Conservation (phyloP, 2,329 filamentous ascomycete genomes). For the Scytalidium lignicola region DNA sequence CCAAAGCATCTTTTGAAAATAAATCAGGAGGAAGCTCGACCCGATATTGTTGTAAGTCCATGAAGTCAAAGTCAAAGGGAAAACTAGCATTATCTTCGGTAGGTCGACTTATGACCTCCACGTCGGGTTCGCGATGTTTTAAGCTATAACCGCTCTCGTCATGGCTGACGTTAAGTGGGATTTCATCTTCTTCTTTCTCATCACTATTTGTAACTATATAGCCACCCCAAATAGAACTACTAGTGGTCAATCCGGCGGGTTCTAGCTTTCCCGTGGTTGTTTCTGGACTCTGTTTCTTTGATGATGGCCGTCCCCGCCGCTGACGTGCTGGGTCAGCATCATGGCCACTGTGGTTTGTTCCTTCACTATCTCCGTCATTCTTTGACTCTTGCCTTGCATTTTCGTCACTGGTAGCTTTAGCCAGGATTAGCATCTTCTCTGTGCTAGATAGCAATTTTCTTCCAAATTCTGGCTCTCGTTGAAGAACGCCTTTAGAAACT, state of each 20-base stretch:
- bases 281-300: neutral
- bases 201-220: conserved; percentile 18
- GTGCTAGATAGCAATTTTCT: conserved; percentile 52
- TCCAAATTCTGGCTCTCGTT: conserved; percentile 51
- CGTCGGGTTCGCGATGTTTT: conserved; percentile 20
- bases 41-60: conserved; percentile 23
- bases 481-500: conserved; percentile 50
- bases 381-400: conserved; percentile 26
- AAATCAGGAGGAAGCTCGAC: conserved; percentile 23
- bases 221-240: conserved; percentile 17
- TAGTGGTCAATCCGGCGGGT: neutral
- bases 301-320: neutral
- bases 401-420: conserved; percentile 41
- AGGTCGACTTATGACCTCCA: conserved; percentile 47
- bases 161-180: neutral
- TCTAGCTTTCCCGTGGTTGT: neutral
- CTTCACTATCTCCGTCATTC: conserved; percentile 10
- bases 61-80: conserved; percentile 34
- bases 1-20: conserved; percentile 20
- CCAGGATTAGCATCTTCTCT: conserved; percentile 52
- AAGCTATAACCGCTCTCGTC: neutral
- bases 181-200: conserved; percentile 4
- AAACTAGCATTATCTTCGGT: conserved; percentile 51
- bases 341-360: neutral
- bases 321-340: neutral